Conservation (phyloP, 2,329 filamentous ascomycete genomes). For the Penicillium sp. region DNA sequence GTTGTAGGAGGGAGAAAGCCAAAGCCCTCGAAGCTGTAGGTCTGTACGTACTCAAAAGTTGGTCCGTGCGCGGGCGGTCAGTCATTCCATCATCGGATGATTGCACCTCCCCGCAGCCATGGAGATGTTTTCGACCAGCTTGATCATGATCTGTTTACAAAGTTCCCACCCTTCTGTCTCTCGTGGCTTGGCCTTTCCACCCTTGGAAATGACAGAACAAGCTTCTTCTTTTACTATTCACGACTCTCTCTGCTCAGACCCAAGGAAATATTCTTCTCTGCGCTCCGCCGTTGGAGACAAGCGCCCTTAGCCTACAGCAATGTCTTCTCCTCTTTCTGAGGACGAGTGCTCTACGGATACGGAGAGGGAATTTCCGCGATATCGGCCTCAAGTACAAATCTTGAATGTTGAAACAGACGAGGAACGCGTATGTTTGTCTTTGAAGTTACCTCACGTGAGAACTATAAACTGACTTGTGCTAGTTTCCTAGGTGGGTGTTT, state of each 20-base stretch:
- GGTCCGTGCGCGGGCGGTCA: constrained; percentile 8
- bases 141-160: constrained; percentile 19
- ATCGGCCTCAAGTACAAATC: constrained; percentile 27
- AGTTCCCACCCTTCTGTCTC: neutral
- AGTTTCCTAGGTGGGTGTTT: constrained; percentile 29
- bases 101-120: constrained; percentile 19
- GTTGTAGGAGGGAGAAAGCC: constrained; percentile 3
- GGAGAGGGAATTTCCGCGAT: neutral
- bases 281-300: constrained; percentile 1
- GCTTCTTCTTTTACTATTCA: neutral
- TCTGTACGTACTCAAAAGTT: neutral
- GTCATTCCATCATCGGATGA: constrained; percentile 17
- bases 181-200: neutral
- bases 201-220: constrained; percentile 22
- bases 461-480: constrained; percentile 14
- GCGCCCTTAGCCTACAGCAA: constrained; percentile 19
- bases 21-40: neutral
- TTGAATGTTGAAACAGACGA: constrained; percentile 35
- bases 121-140: constrained; percentile 7
- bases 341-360: neutral
- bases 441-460: constrained; percentile 12
- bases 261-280: constrained; percentile 3
- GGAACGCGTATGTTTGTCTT: constrained; percentile 34
- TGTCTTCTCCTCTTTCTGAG: constrained; percentile 21
- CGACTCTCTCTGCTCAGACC: constrained; percentile 5